Evolutionary conservation across 1,139 yeast species (phyloP), one percentile per base, ranked within the genome.

Genomic region (Protomyces macrosporus): DNA sequence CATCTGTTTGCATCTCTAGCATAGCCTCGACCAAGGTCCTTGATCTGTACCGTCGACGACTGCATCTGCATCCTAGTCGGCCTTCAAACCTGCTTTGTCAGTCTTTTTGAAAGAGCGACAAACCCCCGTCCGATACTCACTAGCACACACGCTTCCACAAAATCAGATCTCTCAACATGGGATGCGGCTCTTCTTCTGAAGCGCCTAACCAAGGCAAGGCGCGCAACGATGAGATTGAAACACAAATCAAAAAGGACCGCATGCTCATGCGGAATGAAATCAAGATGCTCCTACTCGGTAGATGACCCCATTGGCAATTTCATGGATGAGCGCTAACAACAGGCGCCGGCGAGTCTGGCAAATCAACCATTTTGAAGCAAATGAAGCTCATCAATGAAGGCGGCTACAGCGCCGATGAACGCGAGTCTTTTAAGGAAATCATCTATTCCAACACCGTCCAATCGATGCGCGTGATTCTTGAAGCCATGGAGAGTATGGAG

Each of bases 371-470:
- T n/a, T 77, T 93, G 67, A 95, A 93, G 74, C 98, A 95, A 73
- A 83, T 93, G 84, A 84, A 88, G 70, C 78, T 93, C 39, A 75
- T 90, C 60, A 98, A 93, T 74, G 88, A 90, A 68, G 87, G 89
- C 36, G 96, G 97, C 4, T 93, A 91, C 75, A 80, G 87, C 1
- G 82, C 82, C 53, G 88, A 84, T 69, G 98, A 95, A 74, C 78
- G 96, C 62, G 74, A 79, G 55, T 95, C 89, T 72, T 95, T 90
- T 73, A 76, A 89, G 7, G 91, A 90, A 69, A 89, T 93, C n/a
- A 88, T 95, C 35, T 93, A 97, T 97, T 88, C 88, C 36, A 98
- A 93, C 75, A 85, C 95, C 1, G 83, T 91, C 61, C 95, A 90
- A 69, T 83, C 91, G 45, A 91, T 93, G 96, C 86, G 88, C 72